Base-by-base conservation (phyloP, 108 stramenopile species). In the Cyclotella cryptica region DNA sequence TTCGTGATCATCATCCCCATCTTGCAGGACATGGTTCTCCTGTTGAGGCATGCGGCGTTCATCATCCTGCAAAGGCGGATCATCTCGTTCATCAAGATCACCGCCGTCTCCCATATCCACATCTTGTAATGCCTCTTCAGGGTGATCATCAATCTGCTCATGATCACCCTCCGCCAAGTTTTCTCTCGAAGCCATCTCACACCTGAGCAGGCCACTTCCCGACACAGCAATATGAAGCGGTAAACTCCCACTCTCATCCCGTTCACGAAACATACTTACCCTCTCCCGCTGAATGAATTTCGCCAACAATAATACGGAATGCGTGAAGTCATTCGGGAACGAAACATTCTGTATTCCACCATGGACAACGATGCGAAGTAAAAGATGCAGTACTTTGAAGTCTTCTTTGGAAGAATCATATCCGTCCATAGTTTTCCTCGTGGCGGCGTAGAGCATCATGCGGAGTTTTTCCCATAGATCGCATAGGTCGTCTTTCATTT, bases 401-500 rank as follows among this genome's bases (percentile, higher is more conserved):
- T 53, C 41, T 9, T 66, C 44, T 26, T 75, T 75, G 43, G 49
- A 66, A 0, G 68, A 61, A 51, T 81, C 80, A 44, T 75, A 81
- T 18, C 74, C 73, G 10, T 30, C 10, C 80, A 81, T 81, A 3
- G 69, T 71, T 18, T 69, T 53, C 30, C 1, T 57, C 1, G 64
- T 45, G 10, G 80, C 74, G n/a, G 80, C 80, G 26, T 81, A 81
- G 29, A 81, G 46, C 80, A 81, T 81, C 80, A 81, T 81, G 8
- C 46, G 62, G 30, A 81, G 60, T 72, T 81, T 81, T 62, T 81
- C 74, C 62, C 62, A 81, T 1, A 81, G 63, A 17, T 70, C 62
- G 21, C 59, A 39, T 18, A 81, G 52, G 43, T 81, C 80, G 17
- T 81, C 69, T 26, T 51, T 73, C 80, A 81, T 74, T 15, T 74